phyloP scores from a whole-genome alignment of 306 rosid genomes.

The Coriaria nepalensis region DNA sequence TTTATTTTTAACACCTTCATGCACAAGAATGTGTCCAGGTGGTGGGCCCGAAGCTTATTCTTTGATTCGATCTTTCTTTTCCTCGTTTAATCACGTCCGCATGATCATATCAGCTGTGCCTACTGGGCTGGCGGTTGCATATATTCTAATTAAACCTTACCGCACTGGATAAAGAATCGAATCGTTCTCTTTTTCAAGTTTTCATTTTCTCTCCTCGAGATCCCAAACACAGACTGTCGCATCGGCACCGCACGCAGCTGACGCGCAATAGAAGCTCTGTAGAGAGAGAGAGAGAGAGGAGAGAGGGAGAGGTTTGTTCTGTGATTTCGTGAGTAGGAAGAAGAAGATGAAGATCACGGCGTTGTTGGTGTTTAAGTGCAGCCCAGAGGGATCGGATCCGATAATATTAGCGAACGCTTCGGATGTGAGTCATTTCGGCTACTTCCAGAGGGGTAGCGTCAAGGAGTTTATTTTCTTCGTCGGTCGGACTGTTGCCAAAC shows the following conservation, averaged over 20 bases:
- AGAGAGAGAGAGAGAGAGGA: slow-evolving; percentile 1
- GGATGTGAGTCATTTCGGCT: slow-evolving; percentile 74
- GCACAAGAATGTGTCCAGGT: too few relatives aligned
- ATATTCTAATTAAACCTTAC: background rate
- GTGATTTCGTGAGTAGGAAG: background rate
- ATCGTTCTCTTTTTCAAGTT: background rate
- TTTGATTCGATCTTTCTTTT: background rate
- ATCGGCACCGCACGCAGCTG: background rate
- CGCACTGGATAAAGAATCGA: background rate
- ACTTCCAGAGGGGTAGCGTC: slow-evolving; percentile 84
- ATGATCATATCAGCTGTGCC: too few relatives aligned
- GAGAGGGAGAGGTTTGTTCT: slow-evolving; percentile 1
- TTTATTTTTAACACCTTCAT: too few relatives aligned
- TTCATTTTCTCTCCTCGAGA: background rate
- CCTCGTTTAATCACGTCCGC: too few relatives aligned
- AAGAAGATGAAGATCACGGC: slow-evolving; percentile 81
- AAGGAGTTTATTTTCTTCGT: slow-evolving; percentile 84
- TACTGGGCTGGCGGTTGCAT: background rate
- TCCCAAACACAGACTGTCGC: background rate
- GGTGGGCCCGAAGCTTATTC: too few relatives aligned
- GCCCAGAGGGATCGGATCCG: slow-evolving; percentile 82
- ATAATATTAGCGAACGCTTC: slow-evolving; percentile 51
- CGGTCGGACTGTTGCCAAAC: slow-evolving; percentile 91
- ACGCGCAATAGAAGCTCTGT: background rate
- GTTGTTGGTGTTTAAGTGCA: slow-evolving; percentile 71